A percentile compares a stretch with the other conserved stretches of the same genome.
Conservation (phyloP, 1,284 basidiomycete genomes). For the Trametes polyzona region DNA sequence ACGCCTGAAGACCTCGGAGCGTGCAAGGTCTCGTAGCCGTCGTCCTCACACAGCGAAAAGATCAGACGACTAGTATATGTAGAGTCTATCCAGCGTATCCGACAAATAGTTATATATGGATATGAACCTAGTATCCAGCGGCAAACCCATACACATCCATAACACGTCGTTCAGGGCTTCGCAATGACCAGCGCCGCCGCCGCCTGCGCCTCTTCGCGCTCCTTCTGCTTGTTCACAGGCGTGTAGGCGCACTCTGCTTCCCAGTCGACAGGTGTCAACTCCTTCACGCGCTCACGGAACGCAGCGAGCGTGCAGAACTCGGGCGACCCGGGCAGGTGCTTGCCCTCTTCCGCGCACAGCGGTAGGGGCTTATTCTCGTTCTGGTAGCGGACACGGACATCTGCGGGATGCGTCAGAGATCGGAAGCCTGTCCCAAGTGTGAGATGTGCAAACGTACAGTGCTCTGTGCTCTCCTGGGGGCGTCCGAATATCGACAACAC, state of each 20-base stretch:
- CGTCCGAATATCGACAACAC: slow-evolving; percentile 32
- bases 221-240: slow-evolving; percentile 20
- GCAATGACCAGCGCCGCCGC: slow-evolving; percentile 19
- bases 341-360: slow-evolving; percentile 65
- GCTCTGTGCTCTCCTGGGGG: slow-evolving; percentile 32
- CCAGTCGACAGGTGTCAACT: slow-evolving; percentile 69
- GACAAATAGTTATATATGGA: no score
- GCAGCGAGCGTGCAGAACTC: slow-evolving; percentile 79
- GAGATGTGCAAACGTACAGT: slow-evolving; percentile 43
- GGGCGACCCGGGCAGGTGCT: slow-evolving; percentile 72
- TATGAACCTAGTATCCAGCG: neutral
- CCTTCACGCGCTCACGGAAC: slow-evolving; percentile 63
- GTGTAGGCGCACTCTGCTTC: slow-evolving; percentile 55
- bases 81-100: no score
- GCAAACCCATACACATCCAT: neutral
- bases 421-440: neutral
- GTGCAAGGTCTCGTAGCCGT: no score
- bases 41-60: no score
- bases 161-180: slow-evolving; percentile 3
- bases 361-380: slow-evolving; percentile 71
- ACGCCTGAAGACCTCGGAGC: no score
- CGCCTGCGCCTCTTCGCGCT: slow-evolving; percentile 15
- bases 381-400: slow-evolving; percentile 79
- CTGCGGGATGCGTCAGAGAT: slow-evolving; percentile 39
- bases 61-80: no score